These are phyloP conservation scores for Hemisphaericaspora lyxosophila DNA, from an alignment of 1,139 yeast species.

Conservation along the genomic window DNA sequence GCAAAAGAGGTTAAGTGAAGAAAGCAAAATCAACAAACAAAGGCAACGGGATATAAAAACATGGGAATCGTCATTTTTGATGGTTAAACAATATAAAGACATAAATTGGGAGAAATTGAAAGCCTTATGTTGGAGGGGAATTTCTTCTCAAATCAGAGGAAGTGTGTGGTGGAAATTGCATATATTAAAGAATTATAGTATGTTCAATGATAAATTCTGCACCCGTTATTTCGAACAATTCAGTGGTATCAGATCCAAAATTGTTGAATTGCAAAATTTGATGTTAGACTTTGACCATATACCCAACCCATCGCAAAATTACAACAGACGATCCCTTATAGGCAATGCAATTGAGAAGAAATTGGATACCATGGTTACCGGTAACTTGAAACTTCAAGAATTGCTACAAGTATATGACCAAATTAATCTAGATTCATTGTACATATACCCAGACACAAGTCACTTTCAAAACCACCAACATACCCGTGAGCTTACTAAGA, in stretches of 20 bases:
- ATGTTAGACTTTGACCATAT: not conserved
- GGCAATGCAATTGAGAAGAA: conserved; percentile 4
- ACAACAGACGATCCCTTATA: not conserved
- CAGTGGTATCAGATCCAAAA: conserved; percentile 6
- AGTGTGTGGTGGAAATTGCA: conserved; percentile 50
- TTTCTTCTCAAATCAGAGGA: conserved; percentile 49
- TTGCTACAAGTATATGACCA: conserved; percentile 10
- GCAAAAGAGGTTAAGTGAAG: conserved; percentile 24
- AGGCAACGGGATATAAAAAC: conserved; percentile 32
- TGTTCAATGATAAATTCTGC: conserved; percentile 19
- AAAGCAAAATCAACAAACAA: conserved; percentile 27
- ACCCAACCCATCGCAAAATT: not conserved
- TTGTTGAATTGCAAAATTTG: not conserved
- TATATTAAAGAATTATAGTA: conserved; percentile 22
- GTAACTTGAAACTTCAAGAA: conserved; percentile 2
- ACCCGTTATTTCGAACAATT: conserved; percentile 19
- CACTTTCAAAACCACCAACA: conserved; percentile 35
- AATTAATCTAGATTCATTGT: conserved; percentile 23
- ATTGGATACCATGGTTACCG: conserved; percentile 3
- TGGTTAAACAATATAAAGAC: conserved; percentile 31
- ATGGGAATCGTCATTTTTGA: conserved; percentile 39
- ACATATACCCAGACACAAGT: conserved; percentile 44
- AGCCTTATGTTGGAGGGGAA: conserved; percentile 63
- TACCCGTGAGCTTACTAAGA: conserved; percentile 28
- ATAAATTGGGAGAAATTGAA: conserved; percentile 8